Conservation (phyloP, 768 basidiomycete genomes). For the Termitomyces sp. region DNA sequence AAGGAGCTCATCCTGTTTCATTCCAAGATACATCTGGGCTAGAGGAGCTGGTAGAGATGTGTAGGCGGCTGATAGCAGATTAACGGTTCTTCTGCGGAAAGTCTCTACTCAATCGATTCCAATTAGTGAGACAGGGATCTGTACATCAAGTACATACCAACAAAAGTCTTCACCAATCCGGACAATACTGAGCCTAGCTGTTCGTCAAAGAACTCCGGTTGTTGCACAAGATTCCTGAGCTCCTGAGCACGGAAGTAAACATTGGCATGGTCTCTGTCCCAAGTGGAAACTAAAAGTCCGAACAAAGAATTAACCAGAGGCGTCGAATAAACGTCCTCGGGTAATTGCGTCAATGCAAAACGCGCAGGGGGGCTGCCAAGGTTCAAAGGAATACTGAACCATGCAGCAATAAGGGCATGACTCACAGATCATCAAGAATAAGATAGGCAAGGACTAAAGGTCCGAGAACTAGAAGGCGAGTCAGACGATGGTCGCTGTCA, state of each 20-base stretch:
- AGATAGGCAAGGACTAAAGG: conserved; percentile 65
- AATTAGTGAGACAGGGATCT: neutral
- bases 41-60: conserved; percentile 50
- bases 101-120: conserved; percentile 31
- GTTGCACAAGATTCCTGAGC: conserved; percentile 35
- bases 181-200: conserved; percentile 41
- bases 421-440: conserved; percentile 55
- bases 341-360: conserved; percentile 51
- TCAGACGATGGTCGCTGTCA: conserved; percentile 31
- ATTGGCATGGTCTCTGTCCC: conserved; percentile 48
- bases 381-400: neutral
- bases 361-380: conserved; percentile 50
- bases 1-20: conserved; percentile 33
- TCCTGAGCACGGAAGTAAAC: conserved; percentile 45
- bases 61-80: conserved; percentile 59
- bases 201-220: conserved; percentile 39
- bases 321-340: conserved; percentile 35
- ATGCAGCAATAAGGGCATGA: neutral
- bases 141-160: conserved; percentile 35
- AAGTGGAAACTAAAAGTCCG: conserved; percentile 43
- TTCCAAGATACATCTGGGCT: conserved; percentile 54
- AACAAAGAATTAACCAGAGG: conserved; percentile 44
- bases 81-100: conserved; percentile 54
- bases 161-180: conserved; percentile 40
- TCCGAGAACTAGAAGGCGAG: conserved; percentile 46